phyloP scores from a whole-genome alignment of 306 rosid species.

The Lagenaria siceraria region DNA sequence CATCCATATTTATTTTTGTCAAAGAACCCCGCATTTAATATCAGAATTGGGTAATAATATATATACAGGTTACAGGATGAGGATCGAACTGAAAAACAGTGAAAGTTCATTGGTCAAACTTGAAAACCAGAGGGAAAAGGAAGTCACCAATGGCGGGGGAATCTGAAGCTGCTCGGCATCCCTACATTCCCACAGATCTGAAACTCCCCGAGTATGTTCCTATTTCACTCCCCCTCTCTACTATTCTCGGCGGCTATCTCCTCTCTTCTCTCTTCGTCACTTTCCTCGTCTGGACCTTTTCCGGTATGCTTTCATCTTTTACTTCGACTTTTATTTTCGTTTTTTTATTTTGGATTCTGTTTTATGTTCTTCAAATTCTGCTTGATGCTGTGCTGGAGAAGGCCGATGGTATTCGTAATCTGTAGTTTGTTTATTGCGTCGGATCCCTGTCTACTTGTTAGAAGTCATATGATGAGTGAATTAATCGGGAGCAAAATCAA shows the following conservation, averaged over 20 bases:
- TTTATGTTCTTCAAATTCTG: background rate
- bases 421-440: background rate
- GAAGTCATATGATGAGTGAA: background rate
- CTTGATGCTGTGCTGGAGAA: background rate
- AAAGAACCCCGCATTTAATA: too few species aligned
- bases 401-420: background rate
- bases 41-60: too few species aligned
- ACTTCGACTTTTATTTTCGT: background rate
- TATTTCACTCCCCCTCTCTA: conserved; percentile 31
- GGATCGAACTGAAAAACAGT: background rate
- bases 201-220: conserved; percentile 54
- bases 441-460: background rate
- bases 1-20: too few species aligned
- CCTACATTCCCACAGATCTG: conserved; percentile 52
- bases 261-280: conserved; percentile 28
- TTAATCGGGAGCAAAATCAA: background rate
- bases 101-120: background rate
- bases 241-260: conserved; percentile 32
- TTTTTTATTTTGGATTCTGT: background rate
- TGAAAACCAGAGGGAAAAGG: background rate
- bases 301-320: conserved; percentile 26
- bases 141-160: conserved; percentile 1
- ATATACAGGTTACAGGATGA: too few species aligned
- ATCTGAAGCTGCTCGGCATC: conserved; percentile 23
- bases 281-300: conserved; percentile 40